phyloP scores from a whole-genome alignment of 768 basidiomycete genomes.

The Collybia sordida region DNA sequence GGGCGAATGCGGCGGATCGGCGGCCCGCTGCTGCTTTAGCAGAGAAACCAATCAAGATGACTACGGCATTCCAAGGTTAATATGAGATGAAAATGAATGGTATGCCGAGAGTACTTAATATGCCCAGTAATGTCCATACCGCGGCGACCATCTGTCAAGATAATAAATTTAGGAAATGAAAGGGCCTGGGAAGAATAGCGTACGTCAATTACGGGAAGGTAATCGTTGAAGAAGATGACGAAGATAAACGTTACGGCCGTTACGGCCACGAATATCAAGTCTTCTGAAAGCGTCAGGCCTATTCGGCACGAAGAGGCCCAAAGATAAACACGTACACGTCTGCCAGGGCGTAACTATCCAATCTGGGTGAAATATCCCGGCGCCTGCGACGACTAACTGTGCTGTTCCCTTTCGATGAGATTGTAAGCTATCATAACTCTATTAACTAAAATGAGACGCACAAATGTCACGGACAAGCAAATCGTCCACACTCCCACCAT shows the following conservation, averaged over 20 bases:
- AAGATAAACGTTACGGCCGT: constrained; percentile 45
- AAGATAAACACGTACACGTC: constrained; percentile 40
- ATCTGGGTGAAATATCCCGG: constrained; percentile 54
- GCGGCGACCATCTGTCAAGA: constrained; percentile 49
- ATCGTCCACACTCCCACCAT: constrained; percentile 71
- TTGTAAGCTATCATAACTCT: neutral
- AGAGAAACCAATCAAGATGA: constrained; percentile 56
- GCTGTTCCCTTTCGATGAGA: constrained; percentile 43
- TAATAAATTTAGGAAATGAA: neutral
- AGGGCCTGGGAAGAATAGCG: constrained; percentile 4
- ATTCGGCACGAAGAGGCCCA: neutral
- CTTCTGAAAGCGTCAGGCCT: constrained; percentile 20
- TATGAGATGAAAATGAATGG: neutral
- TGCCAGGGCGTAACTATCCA: constrained; percentile 62
- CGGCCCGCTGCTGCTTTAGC: constrained; percentile 56
- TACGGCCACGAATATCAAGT: constrained; percentile 58
- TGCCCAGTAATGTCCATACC: constrained; percentile 61
- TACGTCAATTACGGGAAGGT: constrained; percentile 51
- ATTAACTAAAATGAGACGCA: constrained; percentile 16
- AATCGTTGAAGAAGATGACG: constrained; percentile 56
- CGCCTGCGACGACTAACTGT: constrained; percentile 60
- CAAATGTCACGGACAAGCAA: constrained; percentile 65
- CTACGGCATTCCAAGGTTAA: constrained; percentile 23
- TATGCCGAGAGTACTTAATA: constrained; percentile 35
- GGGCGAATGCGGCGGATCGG: constrained; percentile 52